A percentile compares a stretch with the other conserved stretches of the same genome.
Conservation (phyloP, 225 moss, liverwort and hornwort genomes). For the Sphagnum contortum region DNA sequence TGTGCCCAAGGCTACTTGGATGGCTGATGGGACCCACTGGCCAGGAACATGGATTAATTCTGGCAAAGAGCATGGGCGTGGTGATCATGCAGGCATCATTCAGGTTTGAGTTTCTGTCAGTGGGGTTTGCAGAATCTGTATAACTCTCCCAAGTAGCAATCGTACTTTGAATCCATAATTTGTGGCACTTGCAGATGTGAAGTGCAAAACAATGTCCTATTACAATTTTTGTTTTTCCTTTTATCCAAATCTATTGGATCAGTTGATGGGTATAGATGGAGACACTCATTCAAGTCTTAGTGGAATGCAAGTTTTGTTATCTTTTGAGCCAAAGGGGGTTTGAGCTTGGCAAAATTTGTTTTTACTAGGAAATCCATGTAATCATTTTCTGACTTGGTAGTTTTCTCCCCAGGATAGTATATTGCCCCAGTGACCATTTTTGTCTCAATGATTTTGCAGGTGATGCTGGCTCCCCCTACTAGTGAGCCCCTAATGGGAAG, state of each 20-base stretch:
- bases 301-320: no score
- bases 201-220: no score
- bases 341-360: no score
- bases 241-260: no score
- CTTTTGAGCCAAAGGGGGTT: no score
- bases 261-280: background rate
- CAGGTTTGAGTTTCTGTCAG: conserved; percentile 27
- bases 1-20: conserved; percentile 83
- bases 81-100: conserved; percentile 90
- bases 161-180: no score
- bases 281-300: background rate
- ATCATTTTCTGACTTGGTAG: no score
- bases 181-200: no score
- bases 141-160: no score
- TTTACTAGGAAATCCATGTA: no score
- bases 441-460: conserved; percentile 21
- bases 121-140: no score
- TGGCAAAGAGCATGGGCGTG: conserved; percentile 71
- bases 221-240: no score
- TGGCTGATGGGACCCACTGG: conserved; percentile 97
- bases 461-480: conserved; percentile 80
- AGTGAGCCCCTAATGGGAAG: conserved; percentile 69
- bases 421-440: background rate
- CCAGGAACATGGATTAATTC: conserved; percentile 73
- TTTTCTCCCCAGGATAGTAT: background rate